Conservation (phyloP, 139 green algal species). For the Chlorella sp. region DNA sequence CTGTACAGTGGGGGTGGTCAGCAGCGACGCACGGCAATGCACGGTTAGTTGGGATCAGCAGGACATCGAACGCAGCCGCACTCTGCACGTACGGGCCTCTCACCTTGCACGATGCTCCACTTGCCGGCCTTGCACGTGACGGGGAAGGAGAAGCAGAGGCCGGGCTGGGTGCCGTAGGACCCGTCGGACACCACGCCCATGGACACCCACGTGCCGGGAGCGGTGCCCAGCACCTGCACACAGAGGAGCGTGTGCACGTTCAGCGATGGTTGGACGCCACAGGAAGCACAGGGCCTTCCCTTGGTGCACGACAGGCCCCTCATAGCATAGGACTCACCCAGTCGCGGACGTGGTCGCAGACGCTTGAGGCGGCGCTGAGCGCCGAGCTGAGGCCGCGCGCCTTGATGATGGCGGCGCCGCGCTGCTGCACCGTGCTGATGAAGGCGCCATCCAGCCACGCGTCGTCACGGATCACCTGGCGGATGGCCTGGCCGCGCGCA, state of each 20-base stretch:
- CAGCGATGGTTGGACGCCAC: too few relatives aligned
- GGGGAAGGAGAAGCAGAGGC: constrained; percentile 87
- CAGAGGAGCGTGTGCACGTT: too few relatives aligned
- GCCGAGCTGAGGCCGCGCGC: constrained; percentile 75
- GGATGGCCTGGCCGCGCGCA: constrained; percentile 69
- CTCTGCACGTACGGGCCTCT: neutral
- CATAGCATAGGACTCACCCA: too few relatives aligned
- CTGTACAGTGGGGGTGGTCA: constrained; percentile 11
- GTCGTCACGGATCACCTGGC: constrained; percentile 52
- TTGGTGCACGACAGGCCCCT: too few relatives aligned
- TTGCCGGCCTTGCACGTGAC: constrained; percentile 74
- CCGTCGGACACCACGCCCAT: constrained; percentile 91
- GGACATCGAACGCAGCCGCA: too few relatives aligned
- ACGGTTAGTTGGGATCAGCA: too few relatives aligned
- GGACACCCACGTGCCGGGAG: constrained; percentile 62
- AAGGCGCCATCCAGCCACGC: constrained; percentile 84
- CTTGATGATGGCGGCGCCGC: constrained; percentile 92
- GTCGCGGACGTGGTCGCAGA: constrained; percentile 87
- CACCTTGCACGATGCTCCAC: constrained; percentile 81
- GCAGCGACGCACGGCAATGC: neutral
- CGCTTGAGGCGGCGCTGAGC: constrained; percentile 70
- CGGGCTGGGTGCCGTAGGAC: constrained; percentile 65
- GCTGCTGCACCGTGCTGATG: constrained; percentile 83
- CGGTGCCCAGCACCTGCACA: constrained; percentile 64
- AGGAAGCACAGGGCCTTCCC: too few relatives aligned